Conservation (phyloP, 1,284 basidiomycete genomes). For the Macrocystidia cucumis region DNA sequence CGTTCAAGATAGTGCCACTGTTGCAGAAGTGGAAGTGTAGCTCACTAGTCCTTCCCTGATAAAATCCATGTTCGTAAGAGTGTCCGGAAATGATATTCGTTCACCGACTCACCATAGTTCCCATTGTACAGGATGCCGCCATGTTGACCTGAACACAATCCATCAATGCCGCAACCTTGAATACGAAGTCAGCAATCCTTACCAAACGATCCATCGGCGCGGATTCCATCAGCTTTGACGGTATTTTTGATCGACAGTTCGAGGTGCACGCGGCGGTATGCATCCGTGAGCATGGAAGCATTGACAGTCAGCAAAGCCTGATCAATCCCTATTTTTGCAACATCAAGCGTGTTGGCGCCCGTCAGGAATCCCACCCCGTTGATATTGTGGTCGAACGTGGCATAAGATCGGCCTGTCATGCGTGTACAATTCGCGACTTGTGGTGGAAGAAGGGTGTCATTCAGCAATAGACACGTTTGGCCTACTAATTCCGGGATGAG, state of each 20-base stretch:
- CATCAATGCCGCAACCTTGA: too few relatives aligned
- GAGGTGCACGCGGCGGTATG: slow-evolving; percentile 39
- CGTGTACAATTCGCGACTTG: slow-evolving; percentile 39
- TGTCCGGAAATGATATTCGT: too few relatives aligned
- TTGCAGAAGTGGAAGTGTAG: slow-evolving; percentile 7
- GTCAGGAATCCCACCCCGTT: slow-evolving; percentile 40
- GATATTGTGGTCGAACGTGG: slow-evolving; percentile 34
- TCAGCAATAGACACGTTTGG: slow-evolving; percentile 50
- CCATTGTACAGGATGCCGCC: slow-evolving; percentile 55
- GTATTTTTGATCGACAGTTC: slow-evolving; percentile 41
- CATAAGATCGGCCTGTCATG: slow-evolving; percentile 47
- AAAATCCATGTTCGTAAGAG: too few relatives aligned
- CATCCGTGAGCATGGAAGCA: slow-evolving; percentile 36
- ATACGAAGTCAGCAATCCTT: slow-evolving; percentile 1
- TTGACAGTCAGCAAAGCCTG: slow-evolving; percentile 40
- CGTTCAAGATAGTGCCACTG: background rate
- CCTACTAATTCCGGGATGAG: slow-evolving; percentile 47
- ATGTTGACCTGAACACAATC: slow-evolving; percentile 36
- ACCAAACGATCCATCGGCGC: slow-evolving; percentile 55
- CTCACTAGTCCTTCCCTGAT: slow-evolving; percentile 46
- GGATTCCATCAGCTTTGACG: slow-evolving; percentile 49
- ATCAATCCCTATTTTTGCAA: slow-evolving; percentile 52
- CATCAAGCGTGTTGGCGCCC: slow-evolving; percentile 60
- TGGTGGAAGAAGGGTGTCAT: slow-evolving; percentile 33
- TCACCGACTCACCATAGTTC: slow-evolving; percentile 34